Evolutionary conservation across 2,329 filamentous ascomycete species (phyloP).

Genomic region (Fusarium austroafricanum): DNA sequence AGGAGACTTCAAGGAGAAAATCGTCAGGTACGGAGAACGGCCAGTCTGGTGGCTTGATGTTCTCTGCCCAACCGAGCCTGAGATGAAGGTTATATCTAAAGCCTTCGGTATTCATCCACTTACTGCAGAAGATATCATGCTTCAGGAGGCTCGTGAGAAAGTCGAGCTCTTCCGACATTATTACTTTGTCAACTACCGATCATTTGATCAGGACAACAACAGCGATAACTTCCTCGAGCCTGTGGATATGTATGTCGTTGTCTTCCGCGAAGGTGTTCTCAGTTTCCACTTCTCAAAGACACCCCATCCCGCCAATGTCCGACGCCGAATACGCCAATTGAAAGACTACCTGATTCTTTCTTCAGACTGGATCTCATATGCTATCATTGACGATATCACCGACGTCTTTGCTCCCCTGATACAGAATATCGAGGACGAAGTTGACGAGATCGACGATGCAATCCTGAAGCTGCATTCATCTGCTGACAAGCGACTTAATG

Average conservation of each 20-base stretch:
- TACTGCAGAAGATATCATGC: constrained; percentile 95
- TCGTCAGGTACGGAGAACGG: constrained; percentile 77
- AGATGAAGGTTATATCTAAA: constrained; percentile 94
- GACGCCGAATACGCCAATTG: constrained; percentile 90
- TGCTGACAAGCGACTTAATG: constrained; percentile 56
- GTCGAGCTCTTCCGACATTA: constrained; percentile 97
- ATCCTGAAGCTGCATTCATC: constrained; percentile 84
- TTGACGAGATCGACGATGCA: constrained; percentile 94
- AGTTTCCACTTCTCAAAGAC: constrained; percentile 98
- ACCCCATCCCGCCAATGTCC: constrained; percentile 95
- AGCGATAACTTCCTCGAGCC: constrained; percentile 93
- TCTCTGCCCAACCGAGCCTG: constrained; percentile 87
- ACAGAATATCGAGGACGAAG: constrained; percentile 92
- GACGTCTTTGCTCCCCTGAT: constrained; percentile 95
- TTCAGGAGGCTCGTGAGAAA: constrained; percentile 97
- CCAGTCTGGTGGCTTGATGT: constrained; percentile 98
- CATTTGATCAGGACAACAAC: constrained; percentile 93
- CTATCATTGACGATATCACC: constrained; percentile 97
- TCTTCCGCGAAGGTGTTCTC: constrained; percentile 94
- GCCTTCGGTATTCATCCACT: constrained; percentile 96
- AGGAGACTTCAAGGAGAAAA: constrained; percentile 51
- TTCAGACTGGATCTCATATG: constrained; percentile 98
- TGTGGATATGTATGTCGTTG: constrained; percentile 96
- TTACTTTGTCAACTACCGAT: constrained; percentile 98
- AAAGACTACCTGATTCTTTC: constrained; percentile 93